Base-by-base conservation (phyloP, 306 rosid genomes). In the Hippophae gyantsensis region DNA sequence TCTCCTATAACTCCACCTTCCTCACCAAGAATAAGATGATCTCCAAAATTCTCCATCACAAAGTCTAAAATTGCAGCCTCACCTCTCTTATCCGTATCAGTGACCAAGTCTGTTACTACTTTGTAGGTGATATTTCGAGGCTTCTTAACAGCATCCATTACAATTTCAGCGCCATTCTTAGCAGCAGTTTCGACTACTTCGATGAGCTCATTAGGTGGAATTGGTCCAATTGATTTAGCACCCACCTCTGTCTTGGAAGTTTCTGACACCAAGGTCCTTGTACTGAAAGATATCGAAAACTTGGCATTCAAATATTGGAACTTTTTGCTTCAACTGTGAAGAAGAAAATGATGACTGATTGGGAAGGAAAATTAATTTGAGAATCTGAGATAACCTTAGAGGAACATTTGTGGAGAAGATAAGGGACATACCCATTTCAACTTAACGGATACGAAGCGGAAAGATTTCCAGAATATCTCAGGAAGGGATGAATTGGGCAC, bases 1-100 rank as follows among this genome's bases (percentile, higher is more conserved):
- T 92, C 88, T 74, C 99, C 99, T 62, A 84, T 88, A 65, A 88
- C 52, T 54, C 99, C 99, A 61, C 95, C 99, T 83, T 92, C 99
- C 78, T 92, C 99, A 64, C 99, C 99, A 66, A 92, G 93, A 81
- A 92, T 58, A 60, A 92, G 96, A 69, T 92, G 99, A 68, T 83
- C 86, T 47, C 57, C 55, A 58, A 88, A 92, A 74, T 85, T 85
- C 75, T 76, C 73, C 62, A 65, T 80, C 72, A 92, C 83, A 42
- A 85, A 85, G 51, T 84, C 82, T 64, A 92, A 69, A 71, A 92
- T 82, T 73, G 96, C 86, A 69, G 83, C 76, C 79, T 92, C 99
- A 51, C 99, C 87, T 86, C 71, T 80, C 82, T 92, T 92, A 79
- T 92, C 99, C 40, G 99, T 88, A 70, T 92, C 99, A 25, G 99